Base-by-base conservation (phyloP, 306 rosid species). In the Dryas octopetala region DNA sequence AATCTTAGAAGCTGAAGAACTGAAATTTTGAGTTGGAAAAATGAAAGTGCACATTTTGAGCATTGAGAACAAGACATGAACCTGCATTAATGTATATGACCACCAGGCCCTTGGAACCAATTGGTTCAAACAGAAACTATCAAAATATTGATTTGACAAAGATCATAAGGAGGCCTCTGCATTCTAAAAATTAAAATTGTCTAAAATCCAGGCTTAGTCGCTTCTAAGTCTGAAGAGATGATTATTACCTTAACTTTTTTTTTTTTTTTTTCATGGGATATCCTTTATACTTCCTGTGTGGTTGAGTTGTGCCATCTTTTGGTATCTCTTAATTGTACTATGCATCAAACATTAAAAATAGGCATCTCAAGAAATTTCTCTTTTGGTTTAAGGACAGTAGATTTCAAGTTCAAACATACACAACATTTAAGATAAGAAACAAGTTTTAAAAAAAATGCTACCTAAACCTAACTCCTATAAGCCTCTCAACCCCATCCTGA, bases 41-140 rank as follows among this genome's bases (percentile, higher is more conserved):
- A 41, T 72, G 55, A 46, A 38, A 45, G 48, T 15, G 57, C 76
- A 71, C 44, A 71, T 15, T 40, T 71, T 41, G 50, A 54, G 15
- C 38, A 17, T 4, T 38, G 19, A 48, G 32, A 38, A 70, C 32
- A 26, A 45, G 17, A 62, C 47, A 72, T 40, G 40, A 16, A 59
- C 13, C 66, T 61, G 66, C n/a, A 32, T 13, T 45, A 43, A 51
- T 11, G 55, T 51, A 51, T 51, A 38, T 6, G 38, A 38, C 8
- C 9, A 32, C 67, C 67, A 14, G 67, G 26, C 7, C 49, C 40
- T 62, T 15, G 38, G 5, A 32, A 14, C 44, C 19, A 61, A 7
- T 9, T 41, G 53, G 47, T 41, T 47, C 53, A 54, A 75, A 44
- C 66, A 47, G 17, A 55, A 46, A 23, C 32, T 8, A 13, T 12